Conservation (phyloP, 768 basidiomycete species). For the Astraeus odoratus region DNA sequence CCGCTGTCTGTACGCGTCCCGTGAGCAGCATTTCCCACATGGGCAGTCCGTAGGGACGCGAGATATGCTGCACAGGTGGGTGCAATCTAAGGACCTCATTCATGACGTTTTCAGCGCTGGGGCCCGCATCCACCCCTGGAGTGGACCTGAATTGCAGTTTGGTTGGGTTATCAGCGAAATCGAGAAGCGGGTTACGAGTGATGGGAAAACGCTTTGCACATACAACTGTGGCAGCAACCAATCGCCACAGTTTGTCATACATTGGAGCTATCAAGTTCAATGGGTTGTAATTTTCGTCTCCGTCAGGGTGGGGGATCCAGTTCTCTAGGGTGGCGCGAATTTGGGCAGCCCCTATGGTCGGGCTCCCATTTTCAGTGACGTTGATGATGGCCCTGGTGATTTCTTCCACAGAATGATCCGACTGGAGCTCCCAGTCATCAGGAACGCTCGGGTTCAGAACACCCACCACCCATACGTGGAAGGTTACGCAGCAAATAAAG, state of each 20-base stretch:
- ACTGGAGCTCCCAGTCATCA: conserved; percentile 16
- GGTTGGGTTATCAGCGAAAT: conserved; percentile 30
- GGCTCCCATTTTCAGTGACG: conserved; percentile 31
- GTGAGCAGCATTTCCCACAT: conserved; percentile 13
- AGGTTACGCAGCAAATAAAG: conserved; percentile 39
- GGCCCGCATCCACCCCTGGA: conserved; percentile 2
- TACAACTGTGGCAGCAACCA: conserved; percentile 42
- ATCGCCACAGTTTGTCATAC: conserved; percentile 60
- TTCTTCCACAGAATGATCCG: conserved; percentile 27
- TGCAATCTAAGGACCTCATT: conserved; percentile 11
- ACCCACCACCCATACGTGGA: conserved; percentile 36
- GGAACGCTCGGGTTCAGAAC: conserved; percentile 26
- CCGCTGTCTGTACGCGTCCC: conserved; percentile 14
- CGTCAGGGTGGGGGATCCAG: conserved; percentile 30
- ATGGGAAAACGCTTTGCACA: conserved; percentile 21
- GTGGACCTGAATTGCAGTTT: conserved; percentile 17
- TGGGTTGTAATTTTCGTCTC: conserved; percentile 15
- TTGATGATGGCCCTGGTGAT: conserved; percentile 38
- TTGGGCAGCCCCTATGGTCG: conserved; percentile 22
- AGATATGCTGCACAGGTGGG: conserved; percentile 13
- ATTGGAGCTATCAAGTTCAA: conserved; percentile 50
- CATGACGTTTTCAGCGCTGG: conserved; percentile 18
- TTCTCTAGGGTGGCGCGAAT: conserved; percentile 32
- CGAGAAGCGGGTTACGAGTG: conserved; percentile 25
- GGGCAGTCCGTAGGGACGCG: background rate